Evolutionary conservation across 1,139 yeast genomes (phyloP).

Genomic region (Meyerozyma athensensis): DNA sequence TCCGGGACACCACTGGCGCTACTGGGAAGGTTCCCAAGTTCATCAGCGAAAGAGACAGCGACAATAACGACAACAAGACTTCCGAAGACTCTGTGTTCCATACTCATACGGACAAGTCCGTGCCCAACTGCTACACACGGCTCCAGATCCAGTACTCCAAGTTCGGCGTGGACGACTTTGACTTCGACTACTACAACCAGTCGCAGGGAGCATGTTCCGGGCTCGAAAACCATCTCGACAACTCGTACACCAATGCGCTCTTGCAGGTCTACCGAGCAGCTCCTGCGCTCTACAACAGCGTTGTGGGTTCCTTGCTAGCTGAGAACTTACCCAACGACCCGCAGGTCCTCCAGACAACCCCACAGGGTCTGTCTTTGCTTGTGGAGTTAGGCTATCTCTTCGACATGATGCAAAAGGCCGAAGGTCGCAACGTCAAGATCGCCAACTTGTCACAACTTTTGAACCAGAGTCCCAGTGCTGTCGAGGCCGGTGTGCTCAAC

Average conservation of each 20-base stretch:
- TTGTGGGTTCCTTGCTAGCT: slow-evolving; percentile 50
- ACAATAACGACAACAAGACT: slow-evolving; percentile 8
- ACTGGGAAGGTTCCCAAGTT: slow-evolving; percentile 49
- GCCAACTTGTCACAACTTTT: slow-evolving; percentile 59
- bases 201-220: slow-evolving; percentile 66
- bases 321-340: slow-evolving; percentile 52
- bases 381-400: slow-evolving; percentile 84
- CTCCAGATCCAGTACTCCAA: slow-evolving; percentile 78
- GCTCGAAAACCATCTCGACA: slow-evolving; percentile 79
- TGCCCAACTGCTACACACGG: slow-evolving; percentile 71
- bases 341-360: slow-evolving; percentile 23
- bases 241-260: slow-evolving; percentile 75
- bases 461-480: slow-evolving; percentile 42
- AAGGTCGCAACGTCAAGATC: slow-evolving; percentile 66
- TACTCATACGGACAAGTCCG: background rate
- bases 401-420: slow-evolving; percentile 86
- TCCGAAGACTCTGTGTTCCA: slow-evolving; percentile 12
- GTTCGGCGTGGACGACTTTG: slow-evolving; percentile 93
- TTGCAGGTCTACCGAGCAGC: slow-evolving; percentile 80
- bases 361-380: slow-evolving; percentile 51
- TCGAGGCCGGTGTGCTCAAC: slow-evolving; percentile 47
- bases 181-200: slow-evolving; percentile 76
- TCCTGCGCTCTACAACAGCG: slow-evolving; percentile 64
- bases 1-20: slow-evolving; percentile 21
- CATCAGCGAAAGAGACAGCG: slow-evolving; percentile 57